These are phyloP conservation scores for Aspergillus nomiae DNA, from an alignment of 2,329 filamentous ascomycete species.

Conservation along the genomic window DNA sequence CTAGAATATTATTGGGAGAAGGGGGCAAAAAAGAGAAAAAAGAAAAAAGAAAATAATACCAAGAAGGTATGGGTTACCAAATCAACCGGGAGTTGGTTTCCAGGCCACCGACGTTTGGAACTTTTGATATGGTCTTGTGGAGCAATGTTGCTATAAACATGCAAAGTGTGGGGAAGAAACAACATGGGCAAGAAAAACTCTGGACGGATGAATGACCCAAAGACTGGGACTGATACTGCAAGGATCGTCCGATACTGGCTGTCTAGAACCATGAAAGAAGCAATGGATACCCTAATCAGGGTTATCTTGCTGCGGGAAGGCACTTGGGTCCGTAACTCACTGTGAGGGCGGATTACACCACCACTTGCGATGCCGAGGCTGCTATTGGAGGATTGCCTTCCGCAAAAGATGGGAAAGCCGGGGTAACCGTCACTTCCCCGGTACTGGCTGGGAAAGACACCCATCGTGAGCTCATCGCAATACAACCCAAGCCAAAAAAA, in stretches of 20 bases:
- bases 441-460: slow-evolving; percentile 2
- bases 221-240: slow-evolving; percentile 10
- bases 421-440: slow-evolving; percentile 3
- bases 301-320: slow-evolving; percentile 10
- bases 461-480: background rate
- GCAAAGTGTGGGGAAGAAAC: background rate
- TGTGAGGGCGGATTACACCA: slow-evolving; percentile 17
- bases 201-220: slow-evolving; percentile 13
- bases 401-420: slow-evolving; percentile 9
- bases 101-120: background rate
- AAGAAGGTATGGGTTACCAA: background rate
- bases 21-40: background rate
- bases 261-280: background rate
- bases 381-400: slow-evolving; percentile 18
- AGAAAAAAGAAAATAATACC: background rate
- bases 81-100: background rate
- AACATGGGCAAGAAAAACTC: background rate
- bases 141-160: background rate
- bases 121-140: background rate
- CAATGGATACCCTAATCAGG: background rate
- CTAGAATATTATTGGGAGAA: background rate
- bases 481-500: background rate
- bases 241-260: slow-evolving; percentile 13
- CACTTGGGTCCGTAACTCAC: background rate
- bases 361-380: slow-evolving; percentile 20